Percentiles rank a stretch among this genome's conserved stretches.
Evolutionary conservation across 1,284 basidiomycete species (phyloP).

Genomic region (Pyrrhoderma noxium): DNA sequence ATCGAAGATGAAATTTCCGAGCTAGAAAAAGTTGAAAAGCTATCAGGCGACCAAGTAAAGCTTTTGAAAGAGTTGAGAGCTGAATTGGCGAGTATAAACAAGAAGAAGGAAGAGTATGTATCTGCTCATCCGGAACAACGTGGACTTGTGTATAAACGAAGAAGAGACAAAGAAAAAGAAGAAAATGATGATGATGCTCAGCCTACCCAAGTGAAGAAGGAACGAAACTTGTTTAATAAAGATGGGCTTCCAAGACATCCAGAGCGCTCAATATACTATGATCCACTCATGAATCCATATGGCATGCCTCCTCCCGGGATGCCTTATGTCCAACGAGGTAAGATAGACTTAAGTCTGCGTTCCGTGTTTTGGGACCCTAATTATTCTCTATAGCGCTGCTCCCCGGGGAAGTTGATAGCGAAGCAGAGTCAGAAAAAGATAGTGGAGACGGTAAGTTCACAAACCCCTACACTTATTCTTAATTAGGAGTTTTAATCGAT

Average conservation of each 20-base stretch:
- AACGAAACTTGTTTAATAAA: constrained; percentile 69
- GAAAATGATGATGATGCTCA: constrained; percentile 23
- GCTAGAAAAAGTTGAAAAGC: constrained; percentile 42
- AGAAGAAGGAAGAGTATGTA: constrained; percentile 86
- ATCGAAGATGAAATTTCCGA: constrained; percentile 64
- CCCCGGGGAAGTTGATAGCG: constrained; percentile 56
- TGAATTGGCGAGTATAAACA: constrained; percentile 74
- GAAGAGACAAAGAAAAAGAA: constrained; percentile 40
- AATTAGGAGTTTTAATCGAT: constrained; percentile 18
- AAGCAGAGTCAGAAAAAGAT: constrained; percentile 41
- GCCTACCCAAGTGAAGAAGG: constrained; percentile 32
- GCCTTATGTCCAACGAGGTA: constrained; percentile 85
- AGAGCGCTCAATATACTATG: constrained; percentile 87
- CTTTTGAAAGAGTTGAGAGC: constrained; percentile 59
- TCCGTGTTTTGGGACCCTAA: constrained; percentile 8
- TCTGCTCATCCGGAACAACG: constrained; percentile 85
- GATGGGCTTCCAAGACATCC: constrained; percentile 79
- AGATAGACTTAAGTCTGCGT: no score
- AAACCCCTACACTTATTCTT: not conserved
- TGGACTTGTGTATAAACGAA: constrained; percentile 62
- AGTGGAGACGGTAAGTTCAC: constrained; percentile 28
- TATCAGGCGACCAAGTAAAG: constrained; percentile 41
- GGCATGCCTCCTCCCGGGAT: constrained; percentile 95
- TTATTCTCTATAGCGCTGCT: constrained; percentile 39
- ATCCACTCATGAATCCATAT: constrained; percentile 88